Percentiles rank a stretch among this genome's conserved stretches.
These are phyloP conservation scores for Chlorella vulgaris DNA, from an alignment of 139 green algal species.

Conservation along the genomic window DNA sequence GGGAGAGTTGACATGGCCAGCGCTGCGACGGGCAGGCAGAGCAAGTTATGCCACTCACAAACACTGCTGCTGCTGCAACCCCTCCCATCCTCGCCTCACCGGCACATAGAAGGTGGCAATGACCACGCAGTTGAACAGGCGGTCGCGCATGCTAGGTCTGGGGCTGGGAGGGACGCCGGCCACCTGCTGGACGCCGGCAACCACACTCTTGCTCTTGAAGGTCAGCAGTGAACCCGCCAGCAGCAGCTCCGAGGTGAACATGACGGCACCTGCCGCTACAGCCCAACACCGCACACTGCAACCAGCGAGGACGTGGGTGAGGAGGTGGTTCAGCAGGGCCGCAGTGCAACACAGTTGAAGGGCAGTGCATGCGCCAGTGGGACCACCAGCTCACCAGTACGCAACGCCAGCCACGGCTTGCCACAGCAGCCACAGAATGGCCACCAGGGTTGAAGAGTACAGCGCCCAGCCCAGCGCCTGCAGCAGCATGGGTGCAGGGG, in stretches of 20 bases:
- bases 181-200: not conserved
- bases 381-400: slow-evolving; percentile 39
- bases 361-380: too few species aligned
- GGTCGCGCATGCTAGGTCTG: not conserved
- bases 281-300: slow-evolving; percentile 65
- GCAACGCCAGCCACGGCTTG: slow-evolving; percentile 63
- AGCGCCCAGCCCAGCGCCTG: slow-evolving; percentile 83
- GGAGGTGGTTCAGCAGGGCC: not conserved
- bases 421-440: slow-evolving; percentile 60
- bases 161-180: not conserved
- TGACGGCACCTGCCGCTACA: slow-evolving; percentile 59
- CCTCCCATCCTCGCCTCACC: not conserved
- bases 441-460: slow-evolving; percentile 64
- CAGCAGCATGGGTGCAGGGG: not conserved
- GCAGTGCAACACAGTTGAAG: not conserved
- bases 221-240: slow-evolving; percentile 28
- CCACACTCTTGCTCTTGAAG: slow-evolving; percentile 7
- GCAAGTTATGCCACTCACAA: not conserved
- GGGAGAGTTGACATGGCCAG: not conserved
- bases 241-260: slow-evolving; percentile 69
- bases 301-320: not conserved
- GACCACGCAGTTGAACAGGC: slow-evolving; percentile 16
- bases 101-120: slow-evolving; percentile 44
- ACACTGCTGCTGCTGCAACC: not conserved
- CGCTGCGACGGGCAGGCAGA: too few species aligned